Base-by-base conservation (phyloP, 2,329 filamentous ascomycete species). In the Penicillium crustosum region DNA sequence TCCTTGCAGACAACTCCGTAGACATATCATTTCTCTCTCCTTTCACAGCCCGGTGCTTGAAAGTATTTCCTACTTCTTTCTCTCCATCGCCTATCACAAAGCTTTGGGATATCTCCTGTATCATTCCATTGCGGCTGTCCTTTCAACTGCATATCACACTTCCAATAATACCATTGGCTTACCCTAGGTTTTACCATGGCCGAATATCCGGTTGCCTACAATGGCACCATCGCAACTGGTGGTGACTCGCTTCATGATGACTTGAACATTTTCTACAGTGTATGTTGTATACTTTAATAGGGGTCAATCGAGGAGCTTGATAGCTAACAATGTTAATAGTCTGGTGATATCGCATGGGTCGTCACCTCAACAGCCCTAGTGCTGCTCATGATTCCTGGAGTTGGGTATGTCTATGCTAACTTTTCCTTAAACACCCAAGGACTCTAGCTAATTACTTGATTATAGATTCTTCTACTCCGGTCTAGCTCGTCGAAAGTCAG, bases 341-440 rank as follows among this genome's bases (percentile, higher is more conserved):
- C 87, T 58, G 92, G 91, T 70, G 86, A 96, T 77, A 86, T 96
- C 70, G 85, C 88, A 57, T 96, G 90, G 88, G 85, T 96, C 71
- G 81, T 92, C 68, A 85, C 86, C 53, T 86, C 85, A 35, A 84
- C 91, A 4, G 90, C 89, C 17, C 85, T 96, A 49, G 91, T 96
- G 57, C 81, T 96, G 66, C 86, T 96, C 72, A 96, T 96, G 91
- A 91, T 96, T 74, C 92, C 92, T 38, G 92, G 92, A 57, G 91
- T 96, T 70, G 92, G 84, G 82, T 85, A 77, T 64, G 75, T 54
- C 39, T 56, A 7, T n/a, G 35, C 41, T 49, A 23, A 42, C 13
- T 31, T 36, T 13, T 42, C 36, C 39, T 19, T 44, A 49, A 42
- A n/a, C 58, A 41, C 17, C 49, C 4, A 27, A 36, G 25, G 38